Evolutionary conservation across 768 basidiomycete genomes (phyloP), one percentile per base, ranked within the genome.

Genomic region (Trametopsis cervina): DNA sequence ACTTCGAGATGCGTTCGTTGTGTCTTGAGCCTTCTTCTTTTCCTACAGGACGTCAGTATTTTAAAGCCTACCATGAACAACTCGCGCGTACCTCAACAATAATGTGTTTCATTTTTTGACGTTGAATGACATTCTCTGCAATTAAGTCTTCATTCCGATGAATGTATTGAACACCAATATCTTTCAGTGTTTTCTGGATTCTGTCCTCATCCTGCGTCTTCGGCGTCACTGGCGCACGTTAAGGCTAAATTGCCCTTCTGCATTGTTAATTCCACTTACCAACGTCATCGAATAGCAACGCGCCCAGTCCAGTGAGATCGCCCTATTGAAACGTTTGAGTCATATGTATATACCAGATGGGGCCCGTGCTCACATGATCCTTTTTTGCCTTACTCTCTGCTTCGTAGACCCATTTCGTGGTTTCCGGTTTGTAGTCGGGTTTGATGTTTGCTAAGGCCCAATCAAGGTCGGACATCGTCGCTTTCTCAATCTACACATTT

Each of bases 361-460:
- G 7, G 17, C 6, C 49, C 54, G 6, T 7, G n/a, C n/a, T n/a
- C 42, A 58, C 60, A 33, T 53, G 44, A 27, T 57, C 59, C 18
- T 58, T 57, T 41, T 51, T 44, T 2, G 38, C 49, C 22, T 55
- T 60, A 58, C 70, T 54, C 63, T 70, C 65, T 60, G 73, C 54
- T 58, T 70, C 68, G 67, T 77, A 52, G 3, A 74, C 61, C 62
- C 77, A 68, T 49, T 73, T 73, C 70, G 2, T 45, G 55, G 40
- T 61, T 55, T 42, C 65, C 67, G 17, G 52, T 47, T 37, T 57
- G 29, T 18, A 52, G 22, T 66, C 63, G 4, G 68, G 69, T n/a
- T 71, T 74, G 64, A 85, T 73, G 55, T 88, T 79, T 4, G 77
- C 75, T 35, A 90, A 65, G 0, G 85, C 87, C 87, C 89, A 93